phyloP scores from a whole-genome alignment of 495 filamentous ascomycete species.

The Penicillium subrubescens region DNA sequence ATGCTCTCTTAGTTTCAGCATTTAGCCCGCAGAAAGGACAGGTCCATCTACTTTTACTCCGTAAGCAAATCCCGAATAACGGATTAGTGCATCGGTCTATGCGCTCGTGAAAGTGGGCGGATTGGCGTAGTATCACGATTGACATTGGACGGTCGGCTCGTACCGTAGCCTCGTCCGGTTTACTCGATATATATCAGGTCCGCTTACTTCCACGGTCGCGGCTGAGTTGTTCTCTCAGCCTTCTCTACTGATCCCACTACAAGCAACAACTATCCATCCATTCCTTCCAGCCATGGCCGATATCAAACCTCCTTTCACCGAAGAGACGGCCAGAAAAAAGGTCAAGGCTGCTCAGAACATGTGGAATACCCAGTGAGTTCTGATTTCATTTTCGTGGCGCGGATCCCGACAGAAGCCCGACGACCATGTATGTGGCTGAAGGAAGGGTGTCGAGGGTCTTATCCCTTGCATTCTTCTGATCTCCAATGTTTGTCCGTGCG shows the following conservation, averaged over 20 bases:
- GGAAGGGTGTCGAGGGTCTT: conserved; percentile 18
- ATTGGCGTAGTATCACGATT: background rate
- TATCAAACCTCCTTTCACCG: conserved; percentile 77
- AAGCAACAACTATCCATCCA: background rate
- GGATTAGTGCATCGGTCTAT: background rate
- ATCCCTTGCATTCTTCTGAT: conserved; percentile 37
- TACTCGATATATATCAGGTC: background rate
- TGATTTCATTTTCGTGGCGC: background rate
- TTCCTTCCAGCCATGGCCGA: conserved; percentile 45
- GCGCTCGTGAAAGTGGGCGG: background rate
- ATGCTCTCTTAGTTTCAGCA: background rate
- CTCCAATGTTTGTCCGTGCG: conserved; percentile 23
- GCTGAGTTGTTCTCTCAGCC: background rate
- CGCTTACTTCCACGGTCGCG: background rate
- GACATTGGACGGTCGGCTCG: background rate
- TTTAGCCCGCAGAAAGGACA: background rate
- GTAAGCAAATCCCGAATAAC: background rate
- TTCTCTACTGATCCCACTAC: too few species aligned
- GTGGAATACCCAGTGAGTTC: conserved; percentile 76
- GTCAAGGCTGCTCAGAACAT: conserved; percentile 84
- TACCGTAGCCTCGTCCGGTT: background rate
- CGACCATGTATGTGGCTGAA: conserved; percentile 30
- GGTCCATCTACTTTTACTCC: background rate
- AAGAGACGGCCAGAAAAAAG: conserved; percentile 70
- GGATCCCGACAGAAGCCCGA: background rate